phyloP scores from a whole-genome alignment of 1,139 yeast genomes.

The Groenewaldozyma sp. region DNA sequence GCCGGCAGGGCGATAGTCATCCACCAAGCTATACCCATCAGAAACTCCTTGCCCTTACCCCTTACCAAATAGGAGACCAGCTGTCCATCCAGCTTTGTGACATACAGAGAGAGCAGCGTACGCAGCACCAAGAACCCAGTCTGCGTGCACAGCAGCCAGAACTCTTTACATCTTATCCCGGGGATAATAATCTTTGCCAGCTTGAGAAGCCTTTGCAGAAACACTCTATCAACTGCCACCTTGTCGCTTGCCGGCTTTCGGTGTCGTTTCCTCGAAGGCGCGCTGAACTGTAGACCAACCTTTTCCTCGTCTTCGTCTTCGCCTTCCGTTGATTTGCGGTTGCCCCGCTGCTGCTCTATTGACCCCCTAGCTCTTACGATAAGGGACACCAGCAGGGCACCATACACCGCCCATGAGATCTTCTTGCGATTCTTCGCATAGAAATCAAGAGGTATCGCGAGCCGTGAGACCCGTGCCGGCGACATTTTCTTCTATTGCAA shows the following conservation, averaged over 20 bases:
- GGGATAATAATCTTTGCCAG: slow-evolving; percentile 32
- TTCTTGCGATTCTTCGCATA: not conserved
- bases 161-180: slow-evolving; percentile 25
- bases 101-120: slow-evolving; percentile 69
- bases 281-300: no score
- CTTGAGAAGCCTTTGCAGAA: slow-evolving; percentile 23
- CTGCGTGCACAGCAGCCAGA: slow-evolving; percentile 44
- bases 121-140: slow-evolving; percentile 53
- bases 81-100: slow-evolving; percentile 80
- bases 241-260: slow-evolving; percentile 5
- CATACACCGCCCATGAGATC: slow-evolving; percentile 20
- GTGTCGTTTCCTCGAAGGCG: slow-evolving; percentile 3
- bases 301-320: no score
- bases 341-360: slow-evolving; percentile 14
- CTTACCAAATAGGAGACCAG: slow-evolving; percentile 76
- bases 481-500: no score
- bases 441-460: not conserved
- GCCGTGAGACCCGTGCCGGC: not conserved
- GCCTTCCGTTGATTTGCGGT: no score
- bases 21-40: slow-evolving; percentile 64
- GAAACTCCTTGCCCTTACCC: slow-evolving; percentile 56
- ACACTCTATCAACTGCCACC: slow-evolving; percentile 29
- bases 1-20: slow-evolving; percentile 84
- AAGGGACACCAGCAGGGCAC: slow-evolving; percentile 18
- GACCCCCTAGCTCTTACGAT: slow-evolving; percentile 19